These are phyloP conservation scores for Dactylonectria estremocensis DNA, from an alignment of 2,329 filamentous ascomycete genomes.

Conservation along the genomic window DNA sequence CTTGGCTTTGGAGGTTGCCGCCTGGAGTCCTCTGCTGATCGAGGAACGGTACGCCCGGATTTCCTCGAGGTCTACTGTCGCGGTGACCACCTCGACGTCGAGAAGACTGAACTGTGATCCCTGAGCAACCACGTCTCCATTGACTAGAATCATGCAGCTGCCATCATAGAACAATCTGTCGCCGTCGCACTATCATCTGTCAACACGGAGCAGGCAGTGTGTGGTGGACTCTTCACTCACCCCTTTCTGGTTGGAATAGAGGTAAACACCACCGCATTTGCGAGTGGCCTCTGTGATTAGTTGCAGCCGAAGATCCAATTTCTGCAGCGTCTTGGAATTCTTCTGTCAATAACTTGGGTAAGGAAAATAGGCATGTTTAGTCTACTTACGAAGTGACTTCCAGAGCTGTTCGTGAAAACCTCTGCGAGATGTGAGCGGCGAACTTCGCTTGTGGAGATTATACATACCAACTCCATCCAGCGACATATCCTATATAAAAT, in stretches of 20 bases:
- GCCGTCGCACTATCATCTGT: constrained; percentile 63
- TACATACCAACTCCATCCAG: constrained; percentile 62
- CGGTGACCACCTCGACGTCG: constrained; percentile 75
- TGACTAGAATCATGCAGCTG: constrained; percentile 71
- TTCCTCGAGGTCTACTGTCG: constrained; percentile 79
- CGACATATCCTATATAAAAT: constrained; percentile 29
- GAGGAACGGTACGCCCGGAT: constrained; percentile 73
- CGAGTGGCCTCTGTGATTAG: constrained; percentile 78
- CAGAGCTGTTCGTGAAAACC: constrained; percentile 76
- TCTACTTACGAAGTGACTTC: constrained; percentile 46
- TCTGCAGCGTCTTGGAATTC: constrained; percentile 58
- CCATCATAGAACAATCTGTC: constrained; percentile 71
- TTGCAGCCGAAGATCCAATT: constrained; percentile 74
- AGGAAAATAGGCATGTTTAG: not conserved
- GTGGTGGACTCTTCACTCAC: constrained; percentile 16
- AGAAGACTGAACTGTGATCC: constrained; percentile 73
- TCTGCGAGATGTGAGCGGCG: constrained; percentile 62
- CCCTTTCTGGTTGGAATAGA: constrained; percentile 57
- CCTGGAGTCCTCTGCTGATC: constrained; percentile 71
- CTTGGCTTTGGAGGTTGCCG: constrained; percentile 53
- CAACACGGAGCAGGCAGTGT: not conserved
- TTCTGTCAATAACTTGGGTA: constrained; percentile 56
- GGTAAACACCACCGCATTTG: constrained; percentile 72
- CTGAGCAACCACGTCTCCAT: constrained; percentile 75
- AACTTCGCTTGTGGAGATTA: not conserved